Percentiles rank a stretch among this genome's conserved stretches.
phyloP scores from a whole-genome alignment of 345 rosid genomes.

The Firmiana major region DNA sequence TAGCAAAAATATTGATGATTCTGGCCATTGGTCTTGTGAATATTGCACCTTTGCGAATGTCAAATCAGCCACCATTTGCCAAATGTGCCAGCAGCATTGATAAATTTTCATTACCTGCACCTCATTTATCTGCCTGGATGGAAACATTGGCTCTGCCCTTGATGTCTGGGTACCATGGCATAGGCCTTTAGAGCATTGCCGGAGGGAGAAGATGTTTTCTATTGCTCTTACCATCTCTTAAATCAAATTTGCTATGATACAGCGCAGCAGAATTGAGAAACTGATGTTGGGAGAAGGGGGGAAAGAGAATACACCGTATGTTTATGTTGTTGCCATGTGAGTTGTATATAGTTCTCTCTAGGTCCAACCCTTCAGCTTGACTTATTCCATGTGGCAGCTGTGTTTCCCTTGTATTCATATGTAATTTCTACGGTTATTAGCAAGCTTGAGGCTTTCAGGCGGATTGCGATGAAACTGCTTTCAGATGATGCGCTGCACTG shows the following conservation, averaged over 20 bases:
- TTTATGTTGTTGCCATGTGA: not conserved
- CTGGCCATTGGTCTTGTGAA: constrained; percentile 76
- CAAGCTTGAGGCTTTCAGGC: not conserved
- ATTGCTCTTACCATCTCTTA: not conserved
- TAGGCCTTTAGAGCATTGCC: not conserved
- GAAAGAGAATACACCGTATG: not conserved
- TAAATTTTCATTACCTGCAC: constrained; percentile 9
- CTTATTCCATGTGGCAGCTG: not conserved
- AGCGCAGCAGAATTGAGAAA: not conserved
- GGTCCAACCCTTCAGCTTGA: constrained; percentile 1
- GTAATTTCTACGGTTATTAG: constrained; percentile 7
- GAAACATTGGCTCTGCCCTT: constrained; percentile 4
- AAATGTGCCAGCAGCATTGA: constrained; percentile 60
- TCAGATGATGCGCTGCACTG: not conserved
- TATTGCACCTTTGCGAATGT: constrained; percentile 64
- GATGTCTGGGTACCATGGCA: not conserved
- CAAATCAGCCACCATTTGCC: constrained; percentile 53
- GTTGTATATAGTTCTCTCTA: constrained; percentile 5
- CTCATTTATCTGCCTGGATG: not conserved
- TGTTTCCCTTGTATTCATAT: not conserved
- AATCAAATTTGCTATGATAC: not conserved
- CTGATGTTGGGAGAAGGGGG: not conserved
- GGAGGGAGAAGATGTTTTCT: not conserved
- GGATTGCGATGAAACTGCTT: not conserved
- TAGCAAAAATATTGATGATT: constrained; percentile 38